These are phyloP conservation scores for Termitomyces sp. DNA, from an alignment of 768 basidiomycete species.

Conservation along the genomic window DNA sequence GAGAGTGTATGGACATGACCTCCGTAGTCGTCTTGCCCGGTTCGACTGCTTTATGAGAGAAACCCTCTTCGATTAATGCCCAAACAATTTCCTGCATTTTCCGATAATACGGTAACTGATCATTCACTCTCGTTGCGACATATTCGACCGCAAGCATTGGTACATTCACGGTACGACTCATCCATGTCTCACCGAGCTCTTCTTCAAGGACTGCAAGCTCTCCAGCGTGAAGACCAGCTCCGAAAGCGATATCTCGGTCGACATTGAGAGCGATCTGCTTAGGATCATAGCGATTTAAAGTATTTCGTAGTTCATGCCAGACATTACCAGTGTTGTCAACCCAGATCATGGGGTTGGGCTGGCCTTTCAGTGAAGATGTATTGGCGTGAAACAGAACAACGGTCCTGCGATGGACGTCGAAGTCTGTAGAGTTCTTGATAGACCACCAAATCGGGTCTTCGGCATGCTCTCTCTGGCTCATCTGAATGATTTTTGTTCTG, in stretches of 20 bases:
- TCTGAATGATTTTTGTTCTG: conserved; percentile 21
- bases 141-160: conserved; percentile 48
- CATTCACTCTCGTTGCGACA: conserved; percentile 37
- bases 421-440: conserved; percentile 45
- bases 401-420: conserved; percentile 45
- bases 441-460: conserved; percentile 55
- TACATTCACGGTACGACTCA: conserved; percentile 32
- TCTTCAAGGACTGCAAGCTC: conserved; percentile 35
- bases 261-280: conserved; percentile 42
- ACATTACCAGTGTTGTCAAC: conserved; percentile 47
- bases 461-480: conserved; percentile 47
- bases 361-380: conserved; percentile 28
- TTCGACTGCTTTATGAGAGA: conserved; percentile 37
- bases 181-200: conserved; percentile 40
- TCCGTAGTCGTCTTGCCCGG: conserved; percentile 44
- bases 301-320: conserved; percentile 41
- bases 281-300: conserved; percentile 33
- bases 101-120: conserved; percentile 41
- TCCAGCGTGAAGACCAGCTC: conserved; percentile 47
- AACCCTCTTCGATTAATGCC: conserved; percentile 52
- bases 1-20: conserved; percentile 17
- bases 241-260: conserved; percentile 43
- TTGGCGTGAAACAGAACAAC: conserved; percentile 48
- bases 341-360: conserved; percentile 42
- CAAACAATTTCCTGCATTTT: conserved; percentile 48